Percentiles rank a stretch among this genome's conserved stretches.
phyloP scores from a whole-genome alignment of 495 filamentous ascomycete genomes.

The Penicillium soppii region DNA sequence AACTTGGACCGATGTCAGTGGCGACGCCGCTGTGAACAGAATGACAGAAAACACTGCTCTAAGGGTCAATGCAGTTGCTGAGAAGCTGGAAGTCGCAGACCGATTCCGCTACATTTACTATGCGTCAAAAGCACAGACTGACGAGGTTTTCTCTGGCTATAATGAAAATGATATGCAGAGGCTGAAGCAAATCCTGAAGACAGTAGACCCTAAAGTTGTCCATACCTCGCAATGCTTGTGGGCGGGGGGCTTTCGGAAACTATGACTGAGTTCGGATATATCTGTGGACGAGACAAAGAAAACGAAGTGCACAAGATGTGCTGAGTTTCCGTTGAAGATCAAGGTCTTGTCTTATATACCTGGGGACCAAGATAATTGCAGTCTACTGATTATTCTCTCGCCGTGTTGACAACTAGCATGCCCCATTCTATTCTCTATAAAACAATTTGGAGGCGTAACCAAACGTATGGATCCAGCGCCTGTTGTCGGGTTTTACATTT shows the following conservation, averaged over 20 bases:
- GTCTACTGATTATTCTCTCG: too few species aligned
- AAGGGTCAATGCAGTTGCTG: conserved; percentile 2
- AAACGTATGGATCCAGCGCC: too few species aligned
- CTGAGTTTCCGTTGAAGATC: too few species aligned
- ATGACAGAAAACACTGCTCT: conserved; percentile 13
- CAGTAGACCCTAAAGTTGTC: conserved; percentile 13
- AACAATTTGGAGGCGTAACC: too few species aligned
- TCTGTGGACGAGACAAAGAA: too few species aligned
- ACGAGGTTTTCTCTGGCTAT: conserved; percentile 12
- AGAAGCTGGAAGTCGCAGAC: conserved; percentile 11
- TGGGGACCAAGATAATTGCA: too few species aligned
- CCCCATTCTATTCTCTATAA: too few species aligned
- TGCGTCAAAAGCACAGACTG: conserved; percentile 7
- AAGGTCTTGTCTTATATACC: too few species aligned
- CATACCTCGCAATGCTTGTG: conserved; percentile 17
- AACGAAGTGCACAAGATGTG: too few species aligned
- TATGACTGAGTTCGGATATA: too few species aligned
- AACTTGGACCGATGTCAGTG: background rate
- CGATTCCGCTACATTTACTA: conserved; percentile 22
- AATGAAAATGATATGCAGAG: conserved; percentile 11
- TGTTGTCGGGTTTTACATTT: too few species aligned
- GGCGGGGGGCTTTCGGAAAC: conserved; percentile 7
- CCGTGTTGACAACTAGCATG: too few species aligned
- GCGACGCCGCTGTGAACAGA: conserved; percentile 9
- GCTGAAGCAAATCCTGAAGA: conserved; percentile 10